Base-by-base conservation (phyloP, 495 filamentous ascomycete species). In the Schizothecium vesticola region DNA sequence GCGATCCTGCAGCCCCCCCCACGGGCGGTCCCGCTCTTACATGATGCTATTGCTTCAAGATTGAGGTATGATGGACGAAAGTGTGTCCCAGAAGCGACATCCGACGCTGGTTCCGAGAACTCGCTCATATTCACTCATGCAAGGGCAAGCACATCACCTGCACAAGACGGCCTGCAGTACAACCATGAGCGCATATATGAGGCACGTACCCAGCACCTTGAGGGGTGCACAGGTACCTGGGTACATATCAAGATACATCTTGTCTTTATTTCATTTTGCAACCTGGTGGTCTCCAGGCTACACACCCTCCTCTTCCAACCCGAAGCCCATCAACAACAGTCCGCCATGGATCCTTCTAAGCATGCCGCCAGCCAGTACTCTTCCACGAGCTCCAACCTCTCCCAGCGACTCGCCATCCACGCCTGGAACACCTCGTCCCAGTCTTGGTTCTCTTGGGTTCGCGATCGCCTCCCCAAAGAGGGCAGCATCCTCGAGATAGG, bases 401-500 rank as follows among this genome's bases (percentile, higher is more conserved):
- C 66, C 36, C 31, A 36, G 12, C 66, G 66, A 33, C 59, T 67
- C 28, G 59, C 66, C 13, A 67, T 67, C 66, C 66, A 67, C 36
- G 55, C 43, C 43, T 67, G 51, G 31, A 67, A 61, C 59, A 67
- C 66, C 59, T 19, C 22, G 11, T 13, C 58, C 9, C 26, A 62
- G n/a, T 61, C 58, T 24, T 67, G 66, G 66, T 67, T 67, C 66
- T 25, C 33, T 23, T 67, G 59, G 58, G 66, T 60, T 12, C 59
- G 25, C 19, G 33, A 59, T 24, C 59, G 29, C 66, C 59, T 67
- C 59, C 66, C 66, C 24, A 67, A 61, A 21, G 2, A 1, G 3
- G 66, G 66, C 56, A 10, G 16, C 59, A 55, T 67, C 59, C 66
- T 67, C 59, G 66, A 67, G 28, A 59, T 67, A 5, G 66, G 66